phyloP scores from a whole-genome alignment of 352 stramenopile species.

The Phytophthora pseudosyringae region DNA sequence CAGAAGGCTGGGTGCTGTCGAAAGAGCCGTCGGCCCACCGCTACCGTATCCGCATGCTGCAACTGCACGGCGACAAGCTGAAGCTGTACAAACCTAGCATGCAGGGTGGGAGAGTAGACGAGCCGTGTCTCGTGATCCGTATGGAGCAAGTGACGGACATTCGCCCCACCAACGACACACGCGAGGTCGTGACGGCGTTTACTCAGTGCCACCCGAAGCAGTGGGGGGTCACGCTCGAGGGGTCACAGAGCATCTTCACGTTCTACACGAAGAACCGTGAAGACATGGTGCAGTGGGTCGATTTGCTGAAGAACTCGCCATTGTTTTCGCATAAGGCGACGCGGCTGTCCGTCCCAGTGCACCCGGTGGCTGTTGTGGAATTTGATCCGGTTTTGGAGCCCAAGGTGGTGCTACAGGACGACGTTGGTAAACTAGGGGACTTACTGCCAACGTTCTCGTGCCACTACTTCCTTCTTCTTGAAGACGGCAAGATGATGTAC shows the following conservation, averaged over 20 bases:
- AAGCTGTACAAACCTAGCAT: slow-evolving; percentile 89
- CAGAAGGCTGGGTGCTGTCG: slow-evolving; percentile 86
- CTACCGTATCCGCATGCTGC: slow-evolving; percentile 85
- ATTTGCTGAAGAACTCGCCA: slow-evolving; percentile 88
- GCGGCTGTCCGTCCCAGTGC: slow-evolving; percentile 80
- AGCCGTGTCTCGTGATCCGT: slow-evolving; percentile 71
- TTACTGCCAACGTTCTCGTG: slow-evolving; percentile 69
- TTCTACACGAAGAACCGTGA: slow-evolving; percentile 83
- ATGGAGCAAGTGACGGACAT: slow-evolving; percentile 90
- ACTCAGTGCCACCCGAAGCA: slow-evolving; percentile 89
- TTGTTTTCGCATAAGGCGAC: slow-evolving; percentile 65
- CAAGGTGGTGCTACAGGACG: slow-evolving; percentile 70
- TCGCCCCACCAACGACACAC: slow-evolving; percentile 81
- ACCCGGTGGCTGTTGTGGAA: slow-evolving; percentile 79
- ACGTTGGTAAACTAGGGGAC: slow-evolving; percentile 81
- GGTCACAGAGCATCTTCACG: slow-evolving; percentile 83
- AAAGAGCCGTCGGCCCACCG: slow-evolving; percentile 80
- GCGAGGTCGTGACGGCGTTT: slow-evolving; percentile 75
- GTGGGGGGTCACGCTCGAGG: slow-evolving; percentile 86
- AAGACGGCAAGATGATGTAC: slow-evolving; percentile 86
- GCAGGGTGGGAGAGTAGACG: slow-evolving; percentile 72
- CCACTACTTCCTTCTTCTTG: slow-evolving; percentile 77
- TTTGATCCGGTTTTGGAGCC: slow-evolving; percentile 74
- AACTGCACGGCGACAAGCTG: slow-evolving; percentile 79
- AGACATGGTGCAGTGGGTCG: slow-evolving; percentile 87